These are phyloP conservation scores for Plantago major DNA, from an alignment of 257 asterid species.

Conservation along the genomic window DNA sequence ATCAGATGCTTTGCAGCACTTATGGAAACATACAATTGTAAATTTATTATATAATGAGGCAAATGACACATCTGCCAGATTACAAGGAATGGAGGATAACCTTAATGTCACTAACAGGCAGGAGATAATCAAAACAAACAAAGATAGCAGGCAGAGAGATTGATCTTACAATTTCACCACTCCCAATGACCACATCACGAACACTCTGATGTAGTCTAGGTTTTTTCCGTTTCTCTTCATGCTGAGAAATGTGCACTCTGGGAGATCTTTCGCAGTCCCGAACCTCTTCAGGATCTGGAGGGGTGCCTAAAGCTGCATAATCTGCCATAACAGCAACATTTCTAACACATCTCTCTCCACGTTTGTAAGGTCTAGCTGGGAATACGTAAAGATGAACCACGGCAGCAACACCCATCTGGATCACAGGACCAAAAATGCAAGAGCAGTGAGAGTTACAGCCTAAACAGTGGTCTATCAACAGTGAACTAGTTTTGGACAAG, in stretches of 20 bases:
- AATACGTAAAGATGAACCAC: conserved; percentile 88
- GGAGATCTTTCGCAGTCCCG: conserved; percentile 71
- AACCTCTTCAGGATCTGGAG: conserved; percentile 97
- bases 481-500: neutral
- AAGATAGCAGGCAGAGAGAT: neutral
- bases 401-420: conserved; percentile 98
- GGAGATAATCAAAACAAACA: neutral
- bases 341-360: conserved; percentile 93
- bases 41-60: no score
- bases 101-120: neutral
- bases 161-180: conserved; percentile 86
- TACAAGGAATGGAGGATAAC: no score
- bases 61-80: no score
- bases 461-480: neutral
- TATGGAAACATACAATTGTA: no score
- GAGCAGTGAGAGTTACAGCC: neutral
- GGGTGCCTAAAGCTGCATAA: conserved; percentile 82
- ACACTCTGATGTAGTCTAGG: conserved; percentile 84
- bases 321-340: conserved; percentile 90
- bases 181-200: conserved; percentile 90
- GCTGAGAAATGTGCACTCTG: conserved; percentile 46
- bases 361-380: conserved; percentile 90
- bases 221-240: conserved; percentile 53
- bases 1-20: no score
- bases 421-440: conserved; percentile 24